Conservation (phyloP, 192 early-diverging fungal species). For the Irineochytrium annulatum region DNA sequence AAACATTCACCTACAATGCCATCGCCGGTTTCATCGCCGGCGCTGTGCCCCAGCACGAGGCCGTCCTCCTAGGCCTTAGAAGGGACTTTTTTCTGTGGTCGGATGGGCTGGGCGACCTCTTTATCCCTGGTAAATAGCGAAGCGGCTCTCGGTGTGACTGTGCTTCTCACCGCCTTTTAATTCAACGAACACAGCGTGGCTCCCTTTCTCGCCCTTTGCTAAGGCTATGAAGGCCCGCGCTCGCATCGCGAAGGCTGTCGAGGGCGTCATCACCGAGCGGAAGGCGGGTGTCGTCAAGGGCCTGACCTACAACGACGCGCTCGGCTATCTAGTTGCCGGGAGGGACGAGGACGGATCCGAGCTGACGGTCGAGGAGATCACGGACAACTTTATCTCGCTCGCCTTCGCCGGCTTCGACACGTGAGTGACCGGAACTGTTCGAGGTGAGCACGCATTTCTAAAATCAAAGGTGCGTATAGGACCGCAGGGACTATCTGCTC, state of each 20-base stretch:
- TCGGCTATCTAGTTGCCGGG: background rate
- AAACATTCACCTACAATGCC: constrained; percentile 15
- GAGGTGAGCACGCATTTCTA: background rate
- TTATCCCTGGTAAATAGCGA: too few species aligned
- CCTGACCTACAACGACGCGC: background rate
- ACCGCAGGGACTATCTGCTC: constrained; percentile 8
- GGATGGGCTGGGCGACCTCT: constrained; percentile 4
- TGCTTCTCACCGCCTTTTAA: too few species aligned
- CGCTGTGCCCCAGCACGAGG: background rate
- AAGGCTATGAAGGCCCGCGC: constrained; percentile 5
- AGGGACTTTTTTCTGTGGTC: constrained; percentile 2
- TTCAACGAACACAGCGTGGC: too few species aligned
- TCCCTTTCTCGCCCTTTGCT: constrained; percentile 1
- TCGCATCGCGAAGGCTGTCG: background rate
- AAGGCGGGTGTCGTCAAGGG: background rate
- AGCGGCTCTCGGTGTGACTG: too few species aligned
- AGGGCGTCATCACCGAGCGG: constrained; percentile 5
- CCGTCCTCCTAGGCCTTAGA: background rate
- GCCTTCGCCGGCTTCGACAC: constrained; percentile 15
- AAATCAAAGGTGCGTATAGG: background rate
- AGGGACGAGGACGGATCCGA: background rate
- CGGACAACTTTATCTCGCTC: constrained; percentile 9
- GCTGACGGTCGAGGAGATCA: constrained; percentile 8
- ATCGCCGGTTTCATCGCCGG: constrained; percentile 12
- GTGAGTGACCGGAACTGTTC: background rate